Conservation (phyloP, 2,329 filamentous ascomycete species). For the Aspergillus caelatus region DNA sequence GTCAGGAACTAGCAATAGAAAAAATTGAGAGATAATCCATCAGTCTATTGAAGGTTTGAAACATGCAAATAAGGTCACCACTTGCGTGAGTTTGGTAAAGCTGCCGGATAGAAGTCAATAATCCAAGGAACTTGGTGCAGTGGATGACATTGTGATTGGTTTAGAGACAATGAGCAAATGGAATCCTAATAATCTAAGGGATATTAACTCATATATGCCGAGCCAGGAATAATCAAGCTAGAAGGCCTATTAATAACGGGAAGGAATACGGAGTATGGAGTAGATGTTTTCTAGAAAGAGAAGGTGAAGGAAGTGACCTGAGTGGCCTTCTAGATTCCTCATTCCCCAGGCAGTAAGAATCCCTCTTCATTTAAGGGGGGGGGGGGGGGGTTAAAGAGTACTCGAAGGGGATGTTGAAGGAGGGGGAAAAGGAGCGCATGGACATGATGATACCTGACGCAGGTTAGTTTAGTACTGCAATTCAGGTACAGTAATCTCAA, state of each 20-base stretch:
- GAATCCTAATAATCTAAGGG: neutral
- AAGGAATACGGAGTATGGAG: neutral
- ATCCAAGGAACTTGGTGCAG: neutral
- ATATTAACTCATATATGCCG: constrained; percentile 4
- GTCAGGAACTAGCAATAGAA: neutral
- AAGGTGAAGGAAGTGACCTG: neutral
- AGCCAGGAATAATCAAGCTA: neutral
- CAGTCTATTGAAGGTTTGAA: constrained; percentile 1
- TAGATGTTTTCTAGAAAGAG: neutral
- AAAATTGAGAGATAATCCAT: neutral
- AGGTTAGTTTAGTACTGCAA: constrained; percentile 1
- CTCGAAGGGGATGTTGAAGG: neutral
- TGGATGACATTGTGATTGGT: neutral
- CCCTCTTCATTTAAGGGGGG: neutral
- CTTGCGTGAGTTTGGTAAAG: neutral
- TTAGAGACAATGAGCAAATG: neutral
- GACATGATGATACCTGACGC: constrained; percentile 3
- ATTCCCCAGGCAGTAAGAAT: neutral
- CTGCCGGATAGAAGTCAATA: neutral
- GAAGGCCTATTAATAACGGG: constrained; percentile 1
- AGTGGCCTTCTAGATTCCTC: neutral
- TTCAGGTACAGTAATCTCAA: constrained; percentile 6
- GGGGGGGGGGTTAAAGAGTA: neutral
- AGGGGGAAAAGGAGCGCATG: constrained; percentile 4
- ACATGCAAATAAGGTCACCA: constrained; percentile 3